Base-by-base conservation (phyloP, 2,329 filamentous ascomycete genomes). In the Colletotrichum sp. region DNA sequence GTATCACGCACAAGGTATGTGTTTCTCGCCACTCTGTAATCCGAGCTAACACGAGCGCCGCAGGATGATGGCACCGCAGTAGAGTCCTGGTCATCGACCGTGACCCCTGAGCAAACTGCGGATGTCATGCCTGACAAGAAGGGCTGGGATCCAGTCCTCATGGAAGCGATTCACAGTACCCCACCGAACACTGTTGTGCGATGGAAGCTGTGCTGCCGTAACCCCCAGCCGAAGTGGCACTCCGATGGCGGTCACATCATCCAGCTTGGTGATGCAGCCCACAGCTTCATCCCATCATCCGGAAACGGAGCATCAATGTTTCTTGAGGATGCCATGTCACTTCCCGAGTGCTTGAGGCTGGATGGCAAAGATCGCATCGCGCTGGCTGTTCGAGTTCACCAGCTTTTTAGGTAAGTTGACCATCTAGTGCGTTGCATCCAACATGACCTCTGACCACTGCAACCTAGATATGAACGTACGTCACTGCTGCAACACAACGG, bases 221-320 rank as follows among this genome's bases (percentile, higher is more conserved):
- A 77, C 34, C 66, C 72, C 2, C 75, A 67, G 12, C 66, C 63
- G 4, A 58, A 70, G 27, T 77, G 76, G 76, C 67, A 69, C 3
- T 76, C 74, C 3, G 36, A 38, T 4, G 62, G 55, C 12, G 76
- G 75, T 8, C 68, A 75, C 8, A 69, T 79, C 21, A 61, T 78
- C 4, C 76, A 78, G 43, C 27, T 78, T 3, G 78, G 77, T 3
- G 78, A 79, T 63, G 62, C 64, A 8, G 77, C 78, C 8, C 78
- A 79, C 54, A 72, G 65, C 15, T 77, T 77, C 47, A 65, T 77
- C 2, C 78, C 77, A 0, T 70, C 76, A 1, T 77, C 77, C 4
- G 75, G 58, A 8, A 75, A 70, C 59, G 78, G 78, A 4, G 78
- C 74, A 1, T 78, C 74, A 1, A 70, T 72, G 38, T 76, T 74